These are phyloP conservation scores for Thyridium curvatum DNA, from an alignment of 2,329 filamentous ascomycete genomes.

Conservation along the genomic window DNA sequence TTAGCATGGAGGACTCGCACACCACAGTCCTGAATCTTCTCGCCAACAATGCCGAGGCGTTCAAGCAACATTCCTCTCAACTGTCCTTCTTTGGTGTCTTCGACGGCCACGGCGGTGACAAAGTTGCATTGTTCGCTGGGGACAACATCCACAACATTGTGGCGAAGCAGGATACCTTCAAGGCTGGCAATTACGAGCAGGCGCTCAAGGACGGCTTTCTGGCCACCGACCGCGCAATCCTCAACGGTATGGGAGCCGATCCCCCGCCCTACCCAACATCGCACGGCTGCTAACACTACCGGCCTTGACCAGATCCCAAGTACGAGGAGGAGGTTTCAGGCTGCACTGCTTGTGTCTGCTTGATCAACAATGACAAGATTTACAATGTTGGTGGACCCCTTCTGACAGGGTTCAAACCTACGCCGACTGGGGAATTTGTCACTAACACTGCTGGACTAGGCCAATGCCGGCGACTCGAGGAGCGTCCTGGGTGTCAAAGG, in stretches of 20 bases:
- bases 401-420: too few relatives aligned
- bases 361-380: constrained; percentile 88
- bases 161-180: constrained; percentile 90
- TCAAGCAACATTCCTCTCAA: constrained; percentile 62
- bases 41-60: constrained; percentile 43
- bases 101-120: constrained; percentile 95
- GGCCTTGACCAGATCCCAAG: constrained; percentile 66
- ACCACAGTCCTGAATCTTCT: constrained; percentile 84
- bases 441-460: constrained; percentile 43
- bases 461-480: constrained; percentile 94
- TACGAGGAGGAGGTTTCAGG: constrained; percentile 98
- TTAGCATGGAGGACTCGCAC: constrained; percentile 99
- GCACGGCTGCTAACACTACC: too few relatives aligned
- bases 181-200: constrained; percentile 86
- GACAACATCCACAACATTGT: constrained; percentile 92
- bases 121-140: constrained; percentile 88
- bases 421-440: too few relatives aligned
- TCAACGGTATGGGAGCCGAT: constrained; percentile 65
- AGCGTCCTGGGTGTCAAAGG: constrained; percentile 95
- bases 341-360: constrained; percentile 87
- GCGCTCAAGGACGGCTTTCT: constrained; percentile 96
- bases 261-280: neutral
- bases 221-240: constrained; percentile 89
- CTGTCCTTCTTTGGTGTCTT: constrained; percentile 97
- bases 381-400: constrained; percentile 68